Conservation (phyloP, 495 filamentous ascomycete species). For the Viridothelium virens region DNA sequence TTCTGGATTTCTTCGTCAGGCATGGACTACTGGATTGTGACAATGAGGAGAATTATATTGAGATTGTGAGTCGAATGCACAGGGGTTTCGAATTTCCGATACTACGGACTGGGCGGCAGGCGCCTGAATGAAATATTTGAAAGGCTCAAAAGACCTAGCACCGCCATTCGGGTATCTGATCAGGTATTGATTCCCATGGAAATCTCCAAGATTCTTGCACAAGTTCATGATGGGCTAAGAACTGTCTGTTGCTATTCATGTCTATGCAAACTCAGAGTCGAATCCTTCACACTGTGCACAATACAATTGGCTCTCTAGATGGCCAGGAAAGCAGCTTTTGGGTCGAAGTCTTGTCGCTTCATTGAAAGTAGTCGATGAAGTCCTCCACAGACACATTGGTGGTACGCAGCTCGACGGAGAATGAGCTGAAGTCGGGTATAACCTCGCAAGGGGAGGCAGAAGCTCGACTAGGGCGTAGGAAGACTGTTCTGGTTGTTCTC, state of each 20-base stretch:
- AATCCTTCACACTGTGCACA: no score
- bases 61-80: slow-evolving; percentile 70
- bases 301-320: background rate
- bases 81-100: slow-evolving; percentile 76
- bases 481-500: slow-evolving; percentile 7
- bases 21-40: slow-evolving; percentile 73
- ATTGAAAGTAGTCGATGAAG: background rate
- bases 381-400: slow-evolving; percentile 9
- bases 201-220: background rate
- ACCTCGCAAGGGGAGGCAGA: background rate
- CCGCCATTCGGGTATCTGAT: background rate
- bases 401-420: slow-evolving; percentile 7
- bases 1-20: slow-evolving; percentile 85
- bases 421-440: slow-evolving; percentile 9
- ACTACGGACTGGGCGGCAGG: slow-evolving; percentile 24
- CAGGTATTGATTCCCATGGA: background rate
- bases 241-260: no score
- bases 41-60: slow-evolving; percentile 73
- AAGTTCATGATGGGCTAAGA: background rate
- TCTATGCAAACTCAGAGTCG: no score
- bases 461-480: background rate
- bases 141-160: background rate
- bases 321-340: background rate
- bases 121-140: background rate
- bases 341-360: background rate